Conservation (phyloP, 1,284 basidiomycete species). For the Sanghuangporus sanghuang region DNA sequence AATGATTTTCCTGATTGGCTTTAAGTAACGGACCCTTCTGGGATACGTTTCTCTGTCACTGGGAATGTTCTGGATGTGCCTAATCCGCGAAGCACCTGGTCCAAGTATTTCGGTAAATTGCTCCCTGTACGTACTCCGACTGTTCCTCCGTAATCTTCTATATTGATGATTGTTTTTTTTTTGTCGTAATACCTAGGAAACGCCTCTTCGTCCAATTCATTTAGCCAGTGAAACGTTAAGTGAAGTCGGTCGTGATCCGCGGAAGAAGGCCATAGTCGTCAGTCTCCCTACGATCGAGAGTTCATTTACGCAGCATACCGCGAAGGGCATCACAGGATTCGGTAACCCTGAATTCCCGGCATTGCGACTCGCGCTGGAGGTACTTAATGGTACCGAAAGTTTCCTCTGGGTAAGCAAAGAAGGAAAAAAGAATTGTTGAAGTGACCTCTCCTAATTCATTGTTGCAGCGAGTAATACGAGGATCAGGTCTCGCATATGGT, state of each 20-base stretch:
- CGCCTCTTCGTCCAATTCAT: slow-evolving; percentile 62
- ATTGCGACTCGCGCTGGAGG: slow-evolving; percentile 78
- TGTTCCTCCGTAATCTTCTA: background rate
- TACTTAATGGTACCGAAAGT: slow-evolving; percentile 92
- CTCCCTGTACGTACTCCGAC: slow-evolving; percentile 47
- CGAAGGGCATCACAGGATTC: slow-evolving; percentile 78
- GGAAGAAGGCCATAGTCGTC: slow-evolving; percentile 76
- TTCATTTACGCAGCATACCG: slow-evolving; percentile 79
- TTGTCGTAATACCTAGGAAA: slow-evolving; percentile 36
- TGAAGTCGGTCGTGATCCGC: slow-evolving; percentile 67
- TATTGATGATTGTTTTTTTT: slow-evolving; percentile 12
- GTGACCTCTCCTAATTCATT: slow-evolving; percentile 8
- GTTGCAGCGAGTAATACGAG: slow-evolving; percentile 74
- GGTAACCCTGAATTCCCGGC: slow-evolving; percentile 83
- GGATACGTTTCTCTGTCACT: slow-evolving; percentile 82
- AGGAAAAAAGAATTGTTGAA: background rate
- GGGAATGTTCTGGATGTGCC: slow-evolving; percentile 76
- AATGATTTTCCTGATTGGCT: slow-evolving; percentile 5
- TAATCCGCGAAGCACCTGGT: slow-evolving; percentile 73
- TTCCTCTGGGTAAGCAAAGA: slow-evolving; percentile 77
- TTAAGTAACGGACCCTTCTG: slow-evolving; percentile 74
- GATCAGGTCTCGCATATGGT: slow-evolving; percentile 92
- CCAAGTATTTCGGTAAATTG: slow-evolving; percentile 56
- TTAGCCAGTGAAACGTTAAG: slow-evolving; percentile 71
- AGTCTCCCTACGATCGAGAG: slow-evolving; percentile 94